These are phyloP conservation scores for Coemansia sp. DNA, from an alignment of 192 early-diverging fungal species.

Conservation along the genomic window DNA sequence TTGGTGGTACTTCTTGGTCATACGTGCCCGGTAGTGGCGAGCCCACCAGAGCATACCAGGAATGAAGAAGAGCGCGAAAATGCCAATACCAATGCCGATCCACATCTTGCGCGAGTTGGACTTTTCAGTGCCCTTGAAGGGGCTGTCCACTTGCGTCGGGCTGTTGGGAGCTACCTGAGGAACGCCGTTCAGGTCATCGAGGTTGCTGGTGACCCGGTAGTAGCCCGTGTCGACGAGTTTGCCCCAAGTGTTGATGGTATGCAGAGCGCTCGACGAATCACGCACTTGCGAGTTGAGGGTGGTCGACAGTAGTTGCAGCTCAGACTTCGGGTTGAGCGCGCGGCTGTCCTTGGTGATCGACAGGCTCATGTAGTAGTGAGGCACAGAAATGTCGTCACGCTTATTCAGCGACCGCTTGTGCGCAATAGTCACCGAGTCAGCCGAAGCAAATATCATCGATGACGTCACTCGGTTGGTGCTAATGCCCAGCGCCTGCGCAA, in stretches of 20 bases:
- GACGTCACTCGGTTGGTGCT: conserved; percentile 41
- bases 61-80: conserved; percentile 31
- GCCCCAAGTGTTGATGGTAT: conserved; percentile 40
- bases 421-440: conserved; percentile 16
- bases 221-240: conserved; percentile 30
- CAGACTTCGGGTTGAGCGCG: conserved; percentile 36
- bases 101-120: conserved; percentile 50
- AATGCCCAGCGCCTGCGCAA: conserved; percentile 39
- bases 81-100: conserved; percentile 46
- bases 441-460: conserved; percentile 32
- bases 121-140: conserved; percentile 28
- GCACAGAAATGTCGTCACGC: conserved; percentile 10
- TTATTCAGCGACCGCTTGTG: conserved; percentile 13
- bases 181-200: conserved; percentile 36
- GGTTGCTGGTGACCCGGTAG: conserved; percentile 32
- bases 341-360: conserved; percentile 38
- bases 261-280: conserved; percentile 34
- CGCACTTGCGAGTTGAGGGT: conserved; percentile 29
- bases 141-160: conserved; percentile 47
- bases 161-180: conserved; percentile 37
- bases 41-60: conserved; percentile 31
- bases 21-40: conserved; percentile 13
- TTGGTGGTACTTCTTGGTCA: conserved; percentile 25
- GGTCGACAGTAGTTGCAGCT: conserved; percentile 45
- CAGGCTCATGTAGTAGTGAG: conserved; percentile 49